These are phyloP conservation scores for Blastosporella zonata DNA, from an alignment of 1,284 basidiomycete genomes.

Conservation along the genomic window DNA sequence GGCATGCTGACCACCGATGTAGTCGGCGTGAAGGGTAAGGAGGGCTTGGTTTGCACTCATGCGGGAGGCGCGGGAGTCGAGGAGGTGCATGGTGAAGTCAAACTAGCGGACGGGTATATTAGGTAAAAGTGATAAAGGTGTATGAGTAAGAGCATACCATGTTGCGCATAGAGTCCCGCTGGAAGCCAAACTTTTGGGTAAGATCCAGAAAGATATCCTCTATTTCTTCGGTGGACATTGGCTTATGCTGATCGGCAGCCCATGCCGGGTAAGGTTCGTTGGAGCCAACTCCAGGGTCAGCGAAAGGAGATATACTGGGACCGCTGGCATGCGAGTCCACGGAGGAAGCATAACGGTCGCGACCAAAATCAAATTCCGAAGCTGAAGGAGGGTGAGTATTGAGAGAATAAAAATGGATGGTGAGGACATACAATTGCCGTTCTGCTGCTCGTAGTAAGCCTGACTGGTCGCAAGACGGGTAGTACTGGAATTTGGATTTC, in stretches of 20 bases:
- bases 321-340: conserved; percentile 57
- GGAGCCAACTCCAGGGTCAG: conserved; percentile 53
- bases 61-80: conserved; percentile 95
- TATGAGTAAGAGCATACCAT: conserved; percentile 50
- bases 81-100: conserved; percentile 97
- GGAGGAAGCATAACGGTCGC: conserved; percentile 49
- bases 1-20: conserved; percentile 96
- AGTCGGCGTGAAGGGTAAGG: conserved; percentile 95
- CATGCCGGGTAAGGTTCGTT: conserved; percentile 91
- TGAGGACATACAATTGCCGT: conserved; percentile 21
- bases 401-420: conserved; percentile 13
- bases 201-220: conserved; percentile 99
- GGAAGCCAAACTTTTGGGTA: conserved; percentile 99
- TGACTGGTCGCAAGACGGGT: conserved; percentile 51
- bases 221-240: conserved; percentile 97
- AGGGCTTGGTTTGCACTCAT: conserved; percentile 98
- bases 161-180: conserved; percentile 89
- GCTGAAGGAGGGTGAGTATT: conserved; percentile 23
- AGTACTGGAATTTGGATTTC: conserved; percentile 51
- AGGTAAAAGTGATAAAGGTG: conserved; percentile 12
- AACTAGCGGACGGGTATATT: conserved; percentile 50
- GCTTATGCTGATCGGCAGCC: conserved; percentile 91
- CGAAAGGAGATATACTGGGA: conserved; percentile 53
- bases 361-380: conserved; percentile 44
- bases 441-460: conserved; percentile 46